Evolutionary conservation across 73 alveolate species (phyloP).

Genomic region (Paraurostyla sp.): DNA sequence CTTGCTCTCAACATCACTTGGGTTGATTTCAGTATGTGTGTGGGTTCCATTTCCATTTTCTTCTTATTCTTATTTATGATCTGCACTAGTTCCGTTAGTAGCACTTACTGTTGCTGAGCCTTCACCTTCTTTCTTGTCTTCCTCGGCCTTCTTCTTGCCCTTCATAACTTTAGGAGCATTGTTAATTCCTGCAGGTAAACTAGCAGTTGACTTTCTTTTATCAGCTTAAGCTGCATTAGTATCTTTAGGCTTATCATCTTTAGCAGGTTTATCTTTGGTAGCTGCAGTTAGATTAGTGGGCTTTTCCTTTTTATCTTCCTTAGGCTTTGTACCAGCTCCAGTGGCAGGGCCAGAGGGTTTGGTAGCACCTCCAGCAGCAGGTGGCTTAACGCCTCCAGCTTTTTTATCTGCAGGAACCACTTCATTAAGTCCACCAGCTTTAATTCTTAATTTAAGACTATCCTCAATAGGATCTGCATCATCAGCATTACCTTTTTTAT

Average conservation of each 20-base stretch:
- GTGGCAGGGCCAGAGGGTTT: not conserved
- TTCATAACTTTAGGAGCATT: slow-evolving; percentile 47
- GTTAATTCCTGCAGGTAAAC: not conserved
- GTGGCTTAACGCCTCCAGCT: no score
- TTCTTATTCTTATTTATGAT: no score
- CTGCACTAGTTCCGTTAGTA: not conserved
- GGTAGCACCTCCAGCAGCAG: slow-evolving; percentile 13
- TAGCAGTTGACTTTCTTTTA: not conserved
- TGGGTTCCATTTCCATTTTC: not conserved
- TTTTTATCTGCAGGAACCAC: not conserved
- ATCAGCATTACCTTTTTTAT: not conserved
- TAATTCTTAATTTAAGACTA: not conserved
- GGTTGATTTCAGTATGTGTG: not conserved
- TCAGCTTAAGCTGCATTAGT: not conserved
- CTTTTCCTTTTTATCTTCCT: not conserved
- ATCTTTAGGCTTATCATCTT: not conserved
- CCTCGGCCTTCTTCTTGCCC: slow-evolving; percentile 57
- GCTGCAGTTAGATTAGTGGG: not conserved
- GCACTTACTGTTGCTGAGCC: no score
- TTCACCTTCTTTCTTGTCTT: slow-evolving; percentile 19
- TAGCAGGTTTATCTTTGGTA: not conserved
- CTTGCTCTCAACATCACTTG: not conserved
- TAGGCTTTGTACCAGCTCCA: not conserved
- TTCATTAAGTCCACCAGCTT: slow-evolving; percentile 38
- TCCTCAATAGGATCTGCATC: slow-evolving; percentile 53